Percentiles rank a stretch among this genome's conserved stretches.
phyloP scores from a whole-genome alignment of 768 basidiomycete genomes.

The Lactarius hengduanensis region DNA sequence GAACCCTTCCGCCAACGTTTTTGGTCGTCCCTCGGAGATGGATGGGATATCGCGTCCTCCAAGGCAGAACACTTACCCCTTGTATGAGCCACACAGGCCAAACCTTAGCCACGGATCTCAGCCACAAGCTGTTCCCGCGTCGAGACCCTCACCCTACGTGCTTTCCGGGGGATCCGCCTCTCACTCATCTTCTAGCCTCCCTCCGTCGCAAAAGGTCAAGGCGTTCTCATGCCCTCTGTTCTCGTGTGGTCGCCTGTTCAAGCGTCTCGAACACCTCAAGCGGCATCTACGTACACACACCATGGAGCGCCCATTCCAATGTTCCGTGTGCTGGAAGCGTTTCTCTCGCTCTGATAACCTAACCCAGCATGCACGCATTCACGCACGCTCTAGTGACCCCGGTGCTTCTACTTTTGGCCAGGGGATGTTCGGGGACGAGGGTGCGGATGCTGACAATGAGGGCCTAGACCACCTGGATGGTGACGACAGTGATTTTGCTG shows the following conservation, averaged over 20 bases:
- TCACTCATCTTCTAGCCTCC: constrained; percentile 26
- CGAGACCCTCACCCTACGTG: constrained; percentile 31
- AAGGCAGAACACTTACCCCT: constrained; percentile 26
- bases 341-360: constrained; percentile 91
- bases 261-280: constrained; percentile 89
- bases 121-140: constrained; percentile 22
- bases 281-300: constrained; percentile 88
- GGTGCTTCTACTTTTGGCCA: constrained; percentile 27
- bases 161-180: constrained; percentile 27
- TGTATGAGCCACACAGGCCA: constrained; percentile 24
- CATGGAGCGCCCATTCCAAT: constrained; percentile 80
- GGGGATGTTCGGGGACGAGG: constrained; percentile 31
- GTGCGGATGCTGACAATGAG: constrained; percentile 36
- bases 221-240: constrained; percentile 81
- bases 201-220: constrained; percentile 39
- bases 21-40: constrained; percentile 12
- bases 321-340: constrained; percentile 69
- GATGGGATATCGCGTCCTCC: constrained; percentile 18
- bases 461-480: constrained; percentile 39
- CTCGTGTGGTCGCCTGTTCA: constrained; percentile 84
- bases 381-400: constrained; percentile 46
- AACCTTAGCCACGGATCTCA: constrained; percentile 7
- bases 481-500: constrained; percentile 29
- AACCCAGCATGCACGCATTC: constrained; percentile 82
- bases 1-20: constrained; percentile 4